Base-by-base conservation (phyloP, 78 protist genomes). In the Polysphondylium violaceum region DNA sequence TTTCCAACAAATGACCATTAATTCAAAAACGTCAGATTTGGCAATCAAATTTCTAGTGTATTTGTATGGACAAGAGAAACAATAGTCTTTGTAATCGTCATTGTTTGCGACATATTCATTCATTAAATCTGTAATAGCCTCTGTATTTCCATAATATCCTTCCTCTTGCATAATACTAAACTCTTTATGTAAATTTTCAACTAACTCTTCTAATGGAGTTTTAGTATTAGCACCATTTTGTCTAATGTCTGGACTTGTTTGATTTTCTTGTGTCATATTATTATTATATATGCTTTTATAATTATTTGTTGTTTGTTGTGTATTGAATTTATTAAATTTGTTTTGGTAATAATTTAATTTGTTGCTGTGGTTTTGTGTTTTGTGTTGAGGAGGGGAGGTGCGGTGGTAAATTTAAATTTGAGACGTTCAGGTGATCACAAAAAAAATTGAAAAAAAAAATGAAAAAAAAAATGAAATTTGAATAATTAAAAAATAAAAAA, bases 1-100 rank as follows among this genome's bases (percentile, higher is more conserved):
- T 33, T 31, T 47, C 92, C 92, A 86, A 51, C 92, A 86, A 65
- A 86, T 86, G 38, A 86, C 92, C 92, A 86, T 86, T 21, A 86
- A 47, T 38, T 86, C 92, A n/a, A 71, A 67, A 23, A 50, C 51
- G 4, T 86, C 92, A 31, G 64, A n/a, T 12, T 36, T n/a, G 41
- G 86, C 92, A 38, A 86, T 55, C 23, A 86, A 21, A 36, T 86
- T 86, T 68, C 92, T 68, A n/a, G 92, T 44, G 56, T 86, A 86
- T 21, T 55, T 71, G 31, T 64, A 74, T 41, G 78, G 86, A 67
- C 79, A 74, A 23, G 21, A 86, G 79, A 63, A 47, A n/a, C 43
- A 55, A 72, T 86, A 86, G 0, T 71, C 92, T 27, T 71, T 44
- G 73, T 71, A 86, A 71, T 86, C 92, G 7, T 86, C 40, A 44